A percentile compares a stretch with the other conserved stretches of the same genome.
phyloP scores from a whole-genome alignment of 2,329 filamentous ascomycete genomes.

The Stachybotrys chlorohalonatus region DNA sequence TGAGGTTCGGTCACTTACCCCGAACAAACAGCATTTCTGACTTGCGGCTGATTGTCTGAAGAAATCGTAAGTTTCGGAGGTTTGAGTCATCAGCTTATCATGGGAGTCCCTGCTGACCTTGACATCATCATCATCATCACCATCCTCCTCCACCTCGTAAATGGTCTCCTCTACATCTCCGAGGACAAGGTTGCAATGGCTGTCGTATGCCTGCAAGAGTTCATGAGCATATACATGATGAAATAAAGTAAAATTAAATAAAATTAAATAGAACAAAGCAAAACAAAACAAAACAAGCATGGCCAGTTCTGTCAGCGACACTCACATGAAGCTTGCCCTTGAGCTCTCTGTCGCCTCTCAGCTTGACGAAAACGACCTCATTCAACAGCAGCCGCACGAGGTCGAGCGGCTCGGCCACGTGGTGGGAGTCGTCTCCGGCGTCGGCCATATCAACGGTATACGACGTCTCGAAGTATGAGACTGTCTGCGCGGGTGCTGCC shows the following conservation, averaged over 20 bases:
- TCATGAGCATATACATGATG: background rate
- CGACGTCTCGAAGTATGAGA: background rate
- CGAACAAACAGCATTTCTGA: conserved; percentile 98
- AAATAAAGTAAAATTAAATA: background rate
- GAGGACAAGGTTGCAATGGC: conserved; percentile 93
- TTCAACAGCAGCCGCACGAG: conserved; percentile 90
- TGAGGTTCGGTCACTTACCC: conserved; percentile 49
- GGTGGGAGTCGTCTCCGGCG: conserved; percentile 60
- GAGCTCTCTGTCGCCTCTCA: conserved; percentile 89
- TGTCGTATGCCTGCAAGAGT: conserved; percentile 76
- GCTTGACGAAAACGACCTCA: conserved; percentile 94
- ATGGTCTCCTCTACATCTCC: conserved; percentile 97
- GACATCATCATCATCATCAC: conserved; percentile 71
- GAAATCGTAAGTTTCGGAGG: conserved; percentile 4
- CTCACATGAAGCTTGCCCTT: conserved; percentile 90
- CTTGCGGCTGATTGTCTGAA: conserved; percentile 88
- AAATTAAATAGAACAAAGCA: too few relatives aligned
- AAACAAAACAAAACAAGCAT: background rate
- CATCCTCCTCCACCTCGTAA: conserved; percentile 86
- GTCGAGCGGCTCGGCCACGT: conserved; percentile 87
- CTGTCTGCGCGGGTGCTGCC: background rate
- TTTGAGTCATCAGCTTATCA: background rate
- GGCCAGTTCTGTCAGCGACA: background rate
- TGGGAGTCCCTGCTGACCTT: conserved; percentile 41
- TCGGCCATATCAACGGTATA: conserved; percentile 60